Conservation (phyloP, 2,329 filamentous ascomycete genomes). For the Penicillium sclerotigenum region DNA sequence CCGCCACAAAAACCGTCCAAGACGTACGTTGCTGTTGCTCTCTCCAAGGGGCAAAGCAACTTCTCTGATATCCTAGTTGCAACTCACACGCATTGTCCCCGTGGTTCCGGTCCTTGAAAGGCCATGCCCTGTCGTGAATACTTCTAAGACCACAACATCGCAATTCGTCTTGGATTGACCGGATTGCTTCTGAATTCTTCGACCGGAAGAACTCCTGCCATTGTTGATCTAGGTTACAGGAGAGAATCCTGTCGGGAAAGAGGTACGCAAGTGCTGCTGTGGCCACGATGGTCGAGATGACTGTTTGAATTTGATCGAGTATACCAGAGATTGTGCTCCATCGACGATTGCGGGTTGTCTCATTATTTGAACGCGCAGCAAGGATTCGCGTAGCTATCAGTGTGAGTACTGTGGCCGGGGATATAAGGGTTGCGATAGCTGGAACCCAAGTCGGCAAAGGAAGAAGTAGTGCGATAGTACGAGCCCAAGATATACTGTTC, state of each 20-base stretch:
- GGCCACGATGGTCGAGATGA: slow-evolving; percentile 29
- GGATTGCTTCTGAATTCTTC: slow-evolving; percentile 32
- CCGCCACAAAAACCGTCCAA: slow-evolving; percentile 29
- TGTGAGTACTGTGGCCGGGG: slow-evolving; percentile 8
- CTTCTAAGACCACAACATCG: slow-evolving; percentile 38
- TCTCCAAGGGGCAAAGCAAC: slow-evolving; percentile 32
- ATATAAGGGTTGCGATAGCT: slow-evolving; percentile 22
- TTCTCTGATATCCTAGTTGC: slow-evolving; percentile 30
- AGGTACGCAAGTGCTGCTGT: slow-evolving; percentile 32
- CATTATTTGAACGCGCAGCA: background rate
- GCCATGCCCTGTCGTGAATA: slow-evolving; percentile 38
- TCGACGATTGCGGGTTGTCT: background rate
- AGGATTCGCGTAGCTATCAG: slow-evolving; percentile 8
- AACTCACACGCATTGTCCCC: slow-evolving; percentile 32
- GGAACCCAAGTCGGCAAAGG: slow-evolving; percentile 27
- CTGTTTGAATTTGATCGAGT: slow-evolving; percentile 21
- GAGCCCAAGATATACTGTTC: slow-evolving; percentile 29
- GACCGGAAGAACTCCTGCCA: slow-evolving; percentile 33
- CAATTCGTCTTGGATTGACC: slow-evolving; percentile 33
- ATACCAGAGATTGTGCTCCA: slow-evolving; percentile 3
- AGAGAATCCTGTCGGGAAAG: slow-evolving; percentile 23
- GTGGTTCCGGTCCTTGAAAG: slow-evolving; percentile 33
- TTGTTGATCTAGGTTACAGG: slow-evolving; percentile 31
- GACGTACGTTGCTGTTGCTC: slow-evolving; percentile 26
- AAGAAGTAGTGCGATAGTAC: slow-evolving; percentile 22